These are phyloP conservation scores for Neofusicoccum ribis DNA, from an alignment of 2,329 filamentous ascomycete species.

Conservation along the genomic window DNA sequence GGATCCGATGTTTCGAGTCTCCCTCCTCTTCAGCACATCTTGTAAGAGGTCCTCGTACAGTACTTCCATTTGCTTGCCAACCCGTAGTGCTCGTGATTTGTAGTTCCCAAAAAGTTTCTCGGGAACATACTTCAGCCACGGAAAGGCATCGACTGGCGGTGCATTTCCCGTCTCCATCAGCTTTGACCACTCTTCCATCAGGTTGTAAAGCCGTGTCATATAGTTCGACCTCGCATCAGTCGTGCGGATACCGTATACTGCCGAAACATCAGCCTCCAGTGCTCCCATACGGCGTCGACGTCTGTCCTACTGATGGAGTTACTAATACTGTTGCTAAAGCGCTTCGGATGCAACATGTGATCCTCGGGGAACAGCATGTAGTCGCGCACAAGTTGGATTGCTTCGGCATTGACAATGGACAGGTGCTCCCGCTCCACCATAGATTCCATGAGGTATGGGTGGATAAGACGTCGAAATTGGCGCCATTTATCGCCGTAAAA, in stretches of 20 bases:
- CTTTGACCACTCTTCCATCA: constrained; percentile 45
- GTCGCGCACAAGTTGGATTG: constrained; percentile 49
- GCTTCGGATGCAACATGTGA: constrained; percentile 50
- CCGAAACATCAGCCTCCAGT: too few relatives aligned
- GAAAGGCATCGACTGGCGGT: constrained; percentile 50
- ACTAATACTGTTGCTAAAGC: constrained; percentile 53
- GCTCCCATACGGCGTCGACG: too few relatives aligned
- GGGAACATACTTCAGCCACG: constrained; percentile 21
- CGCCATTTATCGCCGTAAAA: constrained; percentile 50
- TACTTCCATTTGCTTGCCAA: neutral
- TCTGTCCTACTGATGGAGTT: constrained; percentile 38
- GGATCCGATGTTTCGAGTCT: constrained; percentile 24
- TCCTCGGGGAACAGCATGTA: constrained; percentile 43
- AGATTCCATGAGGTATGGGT: constrained; percentile 49
- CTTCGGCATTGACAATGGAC: constrained; percentile 49
- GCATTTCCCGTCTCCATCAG: constrained; percentile 50
- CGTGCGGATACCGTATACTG: constrained; percentile 25
- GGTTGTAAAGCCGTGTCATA: constrained; percentile 40
- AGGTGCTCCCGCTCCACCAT: constrained; percentile 47
- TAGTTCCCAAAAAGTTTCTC: neutral
- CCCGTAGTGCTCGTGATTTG: neutral
- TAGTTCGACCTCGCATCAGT: constrained; percentile 25
- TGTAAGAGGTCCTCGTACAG: neutral
- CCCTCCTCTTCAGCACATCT: neutral
- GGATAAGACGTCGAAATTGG: constrained; percentile 47